phyloP scores from a whole-genome alignment of 805 yeast genomes.

The Clavispora asparagi region DNA sequence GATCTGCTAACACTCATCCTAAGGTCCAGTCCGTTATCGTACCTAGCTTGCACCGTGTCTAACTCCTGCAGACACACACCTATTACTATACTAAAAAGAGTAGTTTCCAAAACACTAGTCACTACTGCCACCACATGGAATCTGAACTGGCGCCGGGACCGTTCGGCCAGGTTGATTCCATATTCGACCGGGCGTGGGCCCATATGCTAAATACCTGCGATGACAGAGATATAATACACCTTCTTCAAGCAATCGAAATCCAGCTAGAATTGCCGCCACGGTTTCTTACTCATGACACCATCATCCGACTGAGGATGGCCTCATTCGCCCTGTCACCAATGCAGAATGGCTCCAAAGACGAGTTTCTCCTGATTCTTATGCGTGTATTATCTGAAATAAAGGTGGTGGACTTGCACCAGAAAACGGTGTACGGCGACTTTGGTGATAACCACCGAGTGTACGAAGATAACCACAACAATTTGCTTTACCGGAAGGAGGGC shows the following conservation, averaged over 20 bases:
- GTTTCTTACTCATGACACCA: constrained; percentile 3
- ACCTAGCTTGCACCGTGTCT: too few species aligned
- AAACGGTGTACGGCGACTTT: constrained; percentile 13
- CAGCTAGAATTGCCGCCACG: constrained; percentile 2
- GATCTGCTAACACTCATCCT: too few species aligned
- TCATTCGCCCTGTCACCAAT: background rate
- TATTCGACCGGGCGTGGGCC: constrained; percentile 1
- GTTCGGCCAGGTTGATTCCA: background rate
- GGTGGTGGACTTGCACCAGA: constrained; percentile 12
- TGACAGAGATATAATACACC: background rate
- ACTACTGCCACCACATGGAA: background rate
- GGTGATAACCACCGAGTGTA: constrained; percentile 6
- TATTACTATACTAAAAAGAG: background rate
- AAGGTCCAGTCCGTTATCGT: too few species aligned
- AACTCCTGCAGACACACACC: background rate
- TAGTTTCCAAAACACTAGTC: background rate
- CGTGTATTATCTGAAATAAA: constrained; percentile 15
- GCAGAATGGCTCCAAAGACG: background rate
- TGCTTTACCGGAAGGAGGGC: constrained; percentile 1
- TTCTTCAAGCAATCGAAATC: constrained; percentile 2
- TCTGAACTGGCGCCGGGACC: background rate
- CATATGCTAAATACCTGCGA: background rate
- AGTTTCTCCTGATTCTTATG: background rate
- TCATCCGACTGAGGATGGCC: constrained; percentile 2
- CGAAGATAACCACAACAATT: constrained; percentile 6